Evolutionary conservation across 2,329 filamentous ascomycete species (phyloP), one percentile per base, ranked within the genome.

Genomic region (Diaporthe capsici): DNA sequence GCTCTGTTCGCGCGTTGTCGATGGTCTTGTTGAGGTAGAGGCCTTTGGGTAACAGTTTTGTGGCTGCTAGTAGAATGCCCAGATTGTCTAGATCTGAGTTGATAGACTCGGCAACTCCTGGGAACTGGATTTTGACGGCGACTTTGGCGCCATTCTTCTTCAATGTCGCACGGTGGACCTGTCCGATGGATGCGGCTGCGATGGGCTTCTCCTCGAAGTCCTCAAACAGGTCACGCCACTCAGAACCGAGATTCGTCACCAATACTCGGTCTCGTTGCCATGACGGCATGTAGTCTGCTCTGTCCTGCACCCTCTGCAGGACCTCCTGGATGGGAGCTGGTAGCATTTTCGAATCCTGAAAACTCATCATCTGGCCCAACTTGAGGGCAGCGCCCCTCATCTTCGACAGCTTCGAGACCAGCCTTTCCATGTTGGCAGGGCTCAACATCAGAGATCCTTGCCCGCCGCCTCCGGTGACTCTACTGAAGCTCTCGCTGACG

Each of bases 321-420:
- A 99, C 95, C 81, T 96, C 91, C 79, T 97, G 95, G 68, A 99
- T 95, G 1, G 94, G 91, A 0, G 90, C 91, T 0, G 97, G 97
- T 13, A 99, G 90, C 92, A 98, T 95, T 84, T 98, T 98, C 51
- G 95, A 92, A 85, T 99, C 97, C 87, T 99, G 97, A 82, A 99
- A 97, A 83, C 95, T 98, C 88, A 99, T 94, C 94, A 98, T 97
- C 86, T 99, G 97, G 0, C 97, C 97, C 37, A 99, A 86, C 86
- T 99, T 99, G 57, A 99, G 88, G n/a, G 97, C 97, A 8, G 97
- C 97, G 51, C 97, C 97, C 81, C 97, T 92, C 97, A 99, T 99
- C 31, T 94, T 94, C 4, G 96, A 98, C 3, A 99, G 89, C 84
- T 97, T 98, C 7, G 95, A 89, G 2, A 99, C 97, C 12, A 99